Evolutionary conservation across 768 basidiomycete species (phyloP).

Genomic region (Cubamyces lactineus): DNA sequence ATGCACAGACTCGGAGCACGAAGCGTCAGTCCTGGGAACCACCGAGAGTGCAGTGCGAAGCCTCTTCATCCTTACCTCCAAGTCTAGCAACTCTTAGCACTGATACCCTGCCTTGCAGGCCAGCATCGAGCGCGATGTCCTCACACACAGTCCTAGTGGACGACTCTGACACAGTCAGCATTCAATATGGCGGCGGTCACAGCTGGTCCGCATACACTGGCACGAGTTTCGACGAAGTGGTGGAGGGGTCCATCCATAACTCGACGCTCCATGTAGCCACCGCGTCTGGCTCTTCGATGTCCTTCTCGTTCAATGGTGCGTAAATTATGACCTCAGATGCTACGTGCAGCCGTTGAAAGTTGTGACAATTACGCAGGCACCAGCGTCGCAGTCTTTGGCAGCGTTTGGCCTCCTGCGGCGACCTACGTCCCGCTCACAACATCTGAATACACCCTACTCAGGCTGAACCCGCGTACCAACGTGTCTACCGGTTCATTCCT

Average conservation of each 20-base stretch:
- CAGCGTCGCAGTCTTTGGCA: constrained; percentile 1
- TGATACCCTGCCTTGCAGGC: no score
- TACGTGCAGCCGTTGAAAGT: not conserved
- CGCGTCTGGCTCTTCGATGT: not conserved
- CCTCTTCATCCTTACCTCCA: no score
- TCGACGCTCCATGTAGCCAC: not conserved
- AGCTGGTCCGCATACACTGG: not conserved
- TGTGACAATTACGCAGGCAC: not conserved
- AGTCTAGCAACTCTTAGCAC: no score
- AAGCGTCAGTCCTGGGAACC: no score
- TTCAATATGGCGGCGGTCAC: not conserved
- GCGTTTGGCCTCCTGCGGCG: not conserved
- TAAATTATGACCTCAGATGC: not conserved
- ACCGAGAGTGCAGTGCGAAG: no score
- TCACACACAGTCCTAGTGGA: not conserved
- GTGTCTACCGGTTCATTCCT: not conserved
- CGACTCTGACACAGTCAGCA: not conserved
- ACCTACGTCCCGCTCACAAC: not conserved
- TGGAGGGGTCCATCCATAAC: constrained; percentile 2
- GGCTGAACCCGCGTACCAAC: not conserved
- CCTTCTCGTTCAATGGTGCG: not conserved
- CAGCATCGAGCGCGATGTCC: no score
- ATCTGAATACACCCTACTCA: not conserved
- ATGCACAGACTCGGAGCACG: no score
- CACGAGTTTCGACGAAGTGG: not conserved